These are phyloP conservation scores for Leccinum fibrillosum DNA, from an alignment of 768 basidiomycete species.

Conservation along the genomic window DNA sequence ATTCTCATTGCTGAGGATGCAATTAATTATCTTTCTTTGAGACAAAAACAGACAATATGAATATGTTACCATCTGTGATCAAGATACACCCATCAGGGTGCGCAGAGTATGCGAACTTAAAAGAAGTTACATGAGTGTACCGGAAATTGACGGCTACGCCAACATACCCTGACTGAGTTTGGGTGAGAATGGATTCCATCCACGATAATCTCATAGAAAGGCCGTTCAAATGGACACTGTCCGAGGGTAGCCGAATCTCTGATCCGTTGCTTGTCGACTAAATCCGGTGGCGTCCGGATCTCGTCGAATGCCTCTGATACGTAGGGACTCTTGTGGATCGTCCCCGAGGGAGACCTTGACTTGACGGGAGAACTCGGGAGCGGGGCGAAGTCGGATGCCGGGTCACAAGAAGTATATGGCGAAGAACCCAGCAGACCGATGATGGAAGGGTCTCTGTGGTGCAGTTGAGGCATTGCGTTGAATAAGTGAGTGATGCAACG, in stretches of 20 bases:
- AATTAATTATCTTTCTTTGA: background rate
- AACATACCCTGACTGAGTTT: conserved; percentile 76
- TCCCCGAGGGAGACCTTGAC: conserved; percentile 3
- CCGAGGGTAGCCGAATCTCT: conserved; percentile 38
- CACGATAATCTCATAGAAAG: conserved; percentile 87
- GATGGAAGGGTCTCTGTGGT: conserved; percentile 89
- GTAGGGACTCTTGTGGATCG: conserved; percentile 20
- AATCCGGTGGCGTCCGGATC: conserved; percentile 52
- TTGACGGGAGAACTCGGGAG: conserved; percentile 17
- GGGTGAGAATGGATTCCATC: conserved; percentile 92
- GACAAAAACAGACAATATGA: conserved; percentile 12
- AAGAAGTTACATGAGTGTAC: background rate
- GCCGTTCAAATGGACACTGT: conserved; percentile 53
- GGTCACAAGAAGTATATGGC: conserved; percentile 50
- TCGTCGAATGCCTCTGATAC: conserved; percentile 65
- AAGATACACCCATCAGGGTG: conserved; percentile 85
- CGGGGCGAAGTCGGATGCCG: conserved; percentile 32
- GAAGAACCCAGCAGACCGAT: conserved; percentile 84
- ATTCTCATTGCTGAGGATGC: conserved; percentile 68
- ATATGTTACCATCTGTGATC: conserved; percentile 76
- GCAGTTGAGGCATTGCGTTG: conserved; percentile 89
- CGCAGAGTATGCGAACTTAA: conserved; percentile 76
- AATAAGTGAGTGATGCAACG: conserved; percentile 89
- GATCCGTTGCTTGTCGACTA: conserved; percentile 34
- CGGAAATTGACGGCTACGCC: background rate